A percentile compares a stretch with the other conserved stretches of the same genome.
phyloP scores from a whole-genome alignment of 352 stramenopile species.

The Phytopythium kandeliae region DNA sequence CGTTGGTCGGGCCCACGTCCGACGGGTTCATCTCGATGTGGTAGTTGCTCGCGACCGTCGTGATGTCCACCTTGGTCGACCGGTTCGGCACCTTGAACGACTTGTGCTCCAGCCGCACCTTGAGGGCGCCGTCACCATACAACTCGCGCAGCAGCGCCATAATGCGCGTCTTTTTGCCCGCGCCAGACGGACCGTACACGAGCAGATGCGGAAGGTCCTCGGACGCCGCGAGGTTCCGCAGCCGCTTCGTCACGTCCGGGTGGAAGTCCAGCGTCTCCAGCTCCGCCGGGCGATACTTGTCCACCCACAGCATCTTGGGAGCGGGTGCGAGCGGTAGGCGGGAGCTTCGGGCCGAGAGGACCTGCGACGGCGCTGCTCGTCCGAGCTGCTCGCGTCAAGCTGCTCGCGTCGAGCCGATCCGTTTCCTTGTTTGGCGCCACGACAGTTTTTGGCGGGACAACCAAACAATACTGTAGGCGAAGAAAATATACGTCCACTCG shows the following conservation, averaged over 20 bases:
- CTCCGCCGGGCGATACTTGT: conserved; percentile 96
- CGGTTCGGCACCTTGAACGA: conserved; percentile 90
- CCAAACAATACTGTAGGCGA: background rate
- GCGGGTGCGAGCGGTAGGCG: too few species aligned
- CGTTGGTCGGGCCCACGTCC: conserved; percentile 92
- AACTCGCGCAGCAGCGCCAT: conserved; percentile 94
- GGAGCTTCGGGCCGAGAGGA: background rate
- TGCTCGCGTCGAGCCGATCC: too few species aligned
- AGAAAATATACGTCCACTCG: background rate
- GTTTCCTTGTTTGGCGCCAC: too few species aligned
- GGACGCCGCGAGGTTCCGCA: conserved; percentile 67
- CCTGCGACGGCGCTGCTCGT: too few species aligned
- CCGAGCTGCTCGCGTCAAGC: background rate
- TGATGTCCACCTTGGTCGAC: conserved; percentile 95
- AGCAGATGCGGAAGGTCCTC: conserved; percentile 95
- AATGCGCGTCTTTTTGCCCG: conserved; percentile 98
- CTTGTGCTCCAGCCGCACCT: conserved; percentile 84
- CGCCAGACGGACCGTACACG: conserved; percentile 97
- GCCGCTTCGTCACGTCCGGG: conserved; percentile 88
- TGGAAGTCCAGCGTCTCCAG: conserved; percentile 94
- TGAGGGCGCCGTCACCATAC: conserved; percentile 94
- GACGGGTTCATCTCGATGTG: conserved; percentile 99
- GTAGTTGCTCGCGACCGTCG: conserved; percentile 97
- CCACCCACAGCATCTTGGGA: conserved; percentile 94
- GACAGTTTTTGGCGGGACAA: conserved; percentile 4